Base-by-base conservation (phyloP, 2,329 filamentous ascomycete species). In the Xylariaceae sp. region DNA sequence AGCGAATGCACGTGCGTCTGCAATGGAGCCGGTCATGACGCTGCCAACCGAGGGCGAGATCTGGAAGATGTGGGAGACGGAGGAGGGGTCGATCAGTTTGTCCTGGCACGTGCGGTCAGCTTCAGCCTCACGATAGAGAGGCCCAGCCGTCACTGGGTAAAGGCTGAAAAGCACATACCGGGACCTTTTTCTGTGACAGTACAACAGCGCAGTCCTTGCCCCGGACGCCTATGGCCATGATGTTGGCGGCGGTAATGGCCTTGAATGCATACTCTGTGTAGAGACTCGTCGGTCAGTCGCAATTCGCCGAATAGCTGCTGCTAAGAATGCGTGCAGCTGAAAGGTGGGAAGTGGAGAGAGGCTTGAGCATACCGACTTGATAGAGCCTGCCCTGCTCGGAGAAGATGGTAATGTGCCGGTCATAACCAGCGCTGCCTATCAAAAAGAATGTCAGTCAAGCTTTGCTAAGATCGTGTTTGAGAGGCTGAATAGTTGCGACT, bases 341-440 rank as follows among this genome's bases (percentile, higher is more conserved):
- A n/a, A 27, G 22, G 22, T 27, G 22, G 22, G 22, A 7, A 27
- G 22, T 27, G 22, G 44, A 46, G 47, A 45, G 42, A 51, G 54
- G 22, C 38, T 36, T 47, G 41, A 52, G 82, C 90, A 67, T 82
- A 97, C 94, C 94, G 73, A 99, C 94, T 96, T 99, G 94, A 73
- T 97, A 99, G 71, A 99, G 80, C 71, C 94, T 86, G 67, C 94
- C 94, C 76, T 96, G 91, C 73, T 99, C 94, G 55, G 94, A 96
- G 78, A 99, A 99, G 80, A 99, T 97, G 70, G 94, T 99, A 67
- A 99, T 99, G 75, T 99, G 94, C 79, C 94, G 85, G 75, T 99
- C 94, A 76, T 95, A 97, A 68, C 90, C 91, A 74, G 89, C 86
- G 75, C 84, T 87, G 73, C 86, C 86, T 90, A 65, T 64, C 42